Percentiles rank a stretch among this genome's conserved stretches.
These are phyloP conservation scores for Alternaria dauci DNA, from an alignment of 2,329 filamentous ascomycete genomes.

Conservation along the genomic window DNA sequence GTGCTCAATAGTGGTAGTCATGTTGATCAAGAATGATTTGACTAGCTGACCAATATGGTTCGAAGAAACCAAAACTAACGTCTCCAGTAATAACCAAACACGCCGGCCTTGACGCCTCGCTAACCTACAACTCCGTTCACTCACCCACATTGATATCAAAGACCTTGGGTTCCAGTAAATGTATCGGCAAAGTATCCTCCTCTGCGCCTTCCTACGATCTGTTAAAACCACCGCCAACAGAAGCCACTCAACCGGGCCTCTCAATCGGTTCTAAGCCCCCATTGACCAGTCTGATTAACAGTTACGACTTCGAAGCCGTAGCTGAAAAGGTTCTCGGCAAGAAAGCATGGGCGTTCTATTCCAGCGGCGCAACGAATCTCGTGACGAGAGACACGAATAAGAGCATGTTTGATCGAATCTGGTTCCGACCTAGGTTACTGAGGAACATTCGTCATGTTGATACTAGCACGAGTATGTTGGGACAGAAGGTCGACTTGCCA, in stretches of 20 bases:
- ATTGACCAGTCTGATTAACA: constrained; percentile 51
- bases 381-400: constrained; percentile 57
- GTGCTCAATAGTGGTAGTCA: neutral
- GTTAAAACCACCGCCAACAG: neutral
- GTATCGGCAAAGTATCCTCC: neutral
- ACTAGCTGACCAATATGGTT: neutral
- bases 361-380: constrained; percentile 61
- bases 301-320: constrained; percentile 56
- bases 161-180: constrained; percentile 46
- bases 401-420: constrained; percentile 55
- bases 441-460: constrained; percentile 45
- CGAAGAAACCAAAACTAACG: neutral
- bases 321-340: constrained; percentile 48
- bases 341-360: constrained; percentile 58
- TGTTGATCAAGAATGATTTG: neutral
- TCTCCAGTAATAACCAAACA: constrained; percentile 27
- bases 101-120: constrained; percentile 31
- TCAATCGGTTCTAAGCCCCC: constrained; percentile 43
- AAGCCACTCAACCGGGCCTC: neutral
- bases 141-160: constrained; percentile 49
- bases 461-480: constrained; percentile 30
- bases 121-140: constrained; percentile 62
- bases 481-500: constrained; percentile 27
- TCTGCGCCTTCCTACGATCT: neutral
- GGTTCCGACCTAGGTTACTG: constrained; percentile 58